These are phyloP conservation scores for Flaveria ramosissima DNA, from an alignment of 129 eudicot species.

Conservation along the genomic window DNA sequence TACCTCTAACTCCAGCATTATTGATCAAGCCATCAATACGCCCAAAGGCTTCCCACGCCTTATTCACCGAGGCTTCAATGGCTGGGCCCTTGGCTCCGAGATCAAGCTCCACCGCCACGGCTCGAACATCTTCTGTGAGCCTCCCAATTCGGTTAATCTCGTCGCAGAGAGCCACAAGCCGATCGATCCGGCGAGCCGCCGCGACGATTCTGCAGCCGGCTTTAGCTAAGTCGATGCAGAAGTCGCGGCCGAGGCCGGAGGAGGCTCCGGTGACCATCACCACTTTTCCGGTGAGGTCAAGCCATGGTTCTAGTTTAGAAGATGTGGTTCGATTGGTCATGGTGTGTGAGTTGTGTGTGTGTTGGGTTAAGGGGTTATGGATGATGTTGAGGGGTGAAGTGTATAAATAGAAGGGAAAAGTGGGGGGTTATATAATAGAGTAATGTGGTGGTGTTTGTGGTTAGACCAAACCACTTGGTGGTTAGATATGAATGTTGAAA, in stretches of 20 bases:
- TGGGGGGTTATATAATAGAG: background rate
- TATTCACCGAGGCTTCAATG: constrained; percentile 35
- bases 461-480: background rate
- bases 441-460: background rate
- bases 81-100: constrained; percentile 24
- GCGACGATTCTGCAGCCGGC: constrained; percentile 69
- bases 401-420: background rate
- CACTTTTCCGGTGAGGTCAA: constrained; percentile 50
- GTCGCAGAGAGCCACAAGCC: constrained; percentile 58
- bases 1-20: constrained; percentile 65
- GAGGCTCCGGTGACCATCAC: constrained; percentile 95
- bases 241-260: constrained; percentile 66
- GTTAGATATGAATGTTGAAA: background rate
- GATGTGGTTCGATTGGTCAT: background rate
- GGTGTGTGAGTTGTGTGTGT: background rate
- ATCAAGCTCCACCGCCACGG: constrained; percentile 38
- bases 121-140: constrained; percentile 5
- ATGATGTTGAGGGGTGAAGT: background rate
- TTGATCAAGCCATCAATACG: constrained; percentile 51
- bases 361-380: background rate
- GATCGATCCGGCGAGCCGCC: constrained; percentile 74
- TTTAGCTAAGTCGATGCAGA: constrained; percentile 68
- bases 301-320: constrained; percentile 53
- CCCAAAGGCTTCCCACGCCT: constrained; percentile 37
- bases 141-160: constrained; percentile 38